These are phyloP conservation scores for Cladosporium sp. DNA, from an alignment of 2,329 filamentous ascomycete genomes.

Conservation along the genomic window DNA sequence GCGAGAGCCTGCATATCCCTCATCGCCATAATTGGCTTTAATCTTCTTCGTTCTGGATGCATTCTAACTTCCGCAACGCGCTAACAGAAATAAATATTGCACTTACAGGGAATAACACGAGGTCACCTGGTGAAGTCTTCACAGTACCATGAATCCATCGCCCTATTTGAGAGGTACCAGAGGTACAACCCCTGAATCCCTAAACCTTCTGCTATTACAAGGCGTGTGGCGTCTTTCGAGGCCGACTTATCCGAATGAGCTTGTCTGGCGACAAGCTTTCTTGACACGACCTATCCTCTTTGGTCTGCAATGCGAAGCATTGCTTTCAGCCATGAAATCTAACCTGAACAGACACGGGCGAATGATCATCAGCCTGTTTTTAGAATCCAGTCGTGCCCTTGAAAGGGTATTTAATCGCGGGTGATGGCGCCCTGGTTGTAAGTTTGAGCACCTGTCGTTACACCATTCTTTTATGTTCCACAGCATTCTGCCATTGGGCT, in stretches of 20 bases:
- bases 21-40: background rate
- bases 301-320: background rate
- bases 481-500: background rate
- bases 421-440: background rate
- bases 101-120: too few relatives aligned
- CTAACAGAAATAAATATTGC: too few relatives aligned
- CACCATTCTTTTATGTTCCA: background rate
- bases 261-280: conserved; percentile 3
- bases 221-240: conserved; percentile 4
- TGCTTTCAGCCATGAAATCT: background rate
- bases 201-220: conserved; percentile 4
- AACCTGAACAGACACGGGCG: background rate
- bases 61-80: too few relatives aligned
- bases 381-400: too few relatives aligned
- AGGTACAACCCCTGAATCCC: background rate
- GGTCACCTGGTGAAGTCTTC: too few relatives aligned
- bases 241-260: conserved; percentile 7
- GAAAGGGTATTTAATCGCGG: background rate
- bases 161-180: too few relatives aligned
- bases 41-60: too few relatives aligned
- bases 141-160: too few relatives aligned
- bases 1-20: background rate
- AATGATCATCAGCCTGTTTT: too few relatives aligned
- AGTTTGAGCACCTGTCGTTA: background rate
- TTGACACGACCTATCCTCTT: background rate